Base-by-base conservation (phyloP, 495 filamentous ascomycete genomes). In the Hyphodiscus hymeniophilus region DNA sequence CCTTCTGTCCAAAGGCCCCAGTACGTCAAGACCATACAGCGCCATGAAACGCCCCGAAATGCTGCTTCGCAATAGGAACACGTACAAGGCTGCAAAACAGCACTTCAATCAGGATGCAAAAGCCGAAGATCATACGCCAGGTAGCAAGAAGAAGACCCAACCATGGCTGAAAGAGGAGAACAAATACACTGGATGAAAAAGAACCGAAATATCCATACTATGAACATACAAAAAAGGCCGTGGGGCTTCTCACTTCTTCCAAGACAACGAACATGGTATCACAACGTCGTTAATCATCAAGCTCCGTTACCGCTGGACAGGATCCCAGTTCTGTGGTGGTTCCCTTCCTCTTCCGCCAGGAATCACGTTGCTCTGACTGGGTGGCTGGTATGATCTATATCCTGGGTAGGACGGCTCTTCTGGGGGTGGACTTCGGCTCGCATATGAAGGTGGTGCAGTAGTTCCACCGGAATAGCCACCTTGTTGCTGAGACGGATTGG, bases 251-350 rank as follows among this genome's bases (percentile, higher is more conserved):
- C 31, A 22, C 18, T 22, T 45, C 34, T 39, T 18, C 31, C 23
- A 47, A 22, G 13, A 39, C 28, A 47, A 21, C 31, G 32, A 28
- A 3, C 43, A 34, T 20, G 30, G 30, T 35, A 34, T 47, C 34
- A 23, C 43, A 46, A 13, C 15, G 35, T 32, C 87, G 87, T 23
- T 17, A 32, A 45, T 45, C 49, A 42, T 41, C 18, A 51, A 35
- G 3, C 2, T 33, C 26, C 15, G 2, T 24, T 40, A 56, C 35
- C 42, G 38, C 6, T 39, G 47, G 6, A 58, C 56, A 17, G 56
- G 56, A 47, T 58, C 56, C 56, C 56, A 58, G 3, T 40, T 17
- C 31, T 58, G 48, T 16, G 56, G 56, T 44, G 55, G 51, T 22
- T 43, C 42, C 33, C 24, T 35, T 18, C 33, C 26, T 28, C 47